phyloP scores from a whole-genome alignment of 2,329 filamentous ascomycete species.

The Cercospora nicotianae region DNA sequence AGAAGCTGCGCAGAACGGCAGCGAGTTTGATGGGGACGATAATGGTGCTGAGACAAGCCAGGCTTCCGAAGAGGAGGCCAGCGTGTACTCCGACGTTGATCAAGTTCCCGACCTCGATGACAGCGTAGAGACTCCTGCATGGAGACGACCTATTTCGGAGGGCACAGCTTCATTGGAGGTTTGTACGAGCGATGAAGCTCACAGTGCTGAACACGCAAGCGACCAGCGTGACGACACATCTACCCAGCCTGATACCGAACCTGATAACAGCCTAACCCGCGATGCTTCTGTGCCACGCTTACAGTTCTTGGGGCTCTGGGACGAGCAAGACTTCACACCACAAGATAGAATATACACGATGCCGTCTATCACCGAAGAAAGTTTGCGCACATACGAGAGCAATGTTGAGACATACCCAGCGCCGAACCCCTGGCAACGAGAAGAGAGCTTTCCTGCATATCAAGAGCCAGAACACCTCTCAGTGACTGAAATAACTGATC shows the following conservation, averaged over 20 bases:
- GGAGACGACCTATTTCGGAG: not conserved
- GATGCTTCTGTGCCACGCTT: not conserved
- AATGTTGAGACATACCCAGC: not conserved
- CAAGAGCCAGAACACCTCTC: not conserved
- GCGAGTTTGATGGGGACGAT: not conserved
- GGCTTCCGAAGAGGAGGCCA: not conserved
- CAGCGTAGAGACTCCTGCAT: not conserved
- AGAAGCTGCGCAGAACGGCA: not conserved
- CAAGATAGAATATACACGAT: not conserved
- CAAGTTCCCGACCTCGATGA: conserved; percentile 2
- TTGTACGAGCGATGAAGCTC: not conserved
- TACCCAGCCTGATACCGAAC: not conserved
- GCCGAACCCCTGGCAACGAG: not conserved
- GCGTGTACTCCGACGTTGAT: not conserved
- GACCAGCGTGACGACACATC: not conserved
- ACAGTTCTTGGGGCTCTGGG: not conserved
- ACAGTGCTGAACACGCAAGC: not conserved
- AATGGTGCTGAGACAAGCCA: not conserved
- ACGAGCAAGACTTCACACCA: not conserved
- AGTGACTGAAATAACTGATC: not conserved
- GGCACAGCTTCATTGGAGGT: conserved; percentile 3
- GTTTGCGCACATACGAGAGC: not conserved
- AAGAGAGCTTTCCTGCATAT: not conserved
- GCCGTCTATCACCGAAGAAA: conserved; percentile 12
- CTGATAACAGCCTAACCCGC: not conserved